Percentiles rank a stretch among this genome's conserved stretches.
phyloP scores from a whole-genome alignment of 2,329 filamentous ascomycete genomes.

The Thelonectria discophora region DNA sequence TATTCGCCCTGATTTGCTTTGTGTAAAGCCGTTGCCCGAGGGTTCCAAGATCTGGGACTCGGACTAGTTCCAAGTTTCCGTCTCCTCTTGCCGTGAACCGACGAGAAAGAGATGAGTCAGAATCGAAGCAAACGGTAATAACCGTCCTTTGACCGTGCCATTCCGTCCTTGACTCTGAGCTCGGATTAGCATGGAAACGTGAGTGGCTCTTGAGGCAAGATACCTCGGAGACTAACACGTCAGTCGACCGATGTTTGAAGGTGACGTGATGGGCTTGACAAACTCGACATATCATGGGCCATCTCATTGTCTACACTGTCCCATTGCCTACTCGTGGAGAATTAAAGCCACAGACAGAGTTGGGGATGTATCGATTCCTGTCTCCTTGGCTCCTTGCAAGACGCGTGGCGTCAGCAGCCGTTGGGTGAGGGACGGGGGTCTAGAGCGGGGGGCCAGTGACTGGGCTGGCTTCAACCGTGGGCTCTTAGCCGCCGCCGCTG shows the following conservation, averaged over 20 bases:
- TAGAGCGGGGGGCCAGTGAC: slow-evolving; percentile 29
- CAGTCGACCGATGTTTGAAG: slow-evolving; percentile 3
- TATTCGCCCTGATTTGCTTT: slow-evolving; percentile 30
- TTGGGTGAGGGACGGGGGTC: slow-evolving; percentile 36
- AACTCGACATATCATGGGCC: slow-evolving; percentile 16
- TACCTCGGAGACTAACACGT: slow-evolving; percentile 5
- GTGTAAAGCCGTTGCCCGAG: slow-evolving; percentile 22
- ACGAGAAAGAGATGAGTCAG: slow-evolving; percentile 14
- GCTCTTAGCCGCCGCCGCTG: slow-evolving; percentile 28
- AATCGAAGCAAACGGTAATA: not conserved
- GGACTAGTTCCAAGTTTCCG: slow-evolving; percentile 13
- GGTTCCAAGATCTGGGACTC: slow-evolving; percentile 32
- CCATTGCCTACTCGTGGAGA: slow-evolving; percentile 39
- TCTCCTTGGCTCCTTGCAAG: slow-evolving; percentile 39
- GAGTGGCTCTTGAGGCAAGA: not conserved
- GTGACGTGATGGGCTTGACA: slow-evolving; percentile 31
- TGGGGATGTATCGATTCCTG: slow-evolving; percentile 31
- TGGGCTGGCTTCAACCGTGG: slow-evolving; percentile 28
- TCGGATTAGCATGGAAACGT: not conserved
- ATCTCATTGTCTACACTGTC: slow-evolving; percentile 18
- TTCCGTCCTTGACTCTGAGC: not conserved
- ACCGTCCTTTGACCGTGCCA: not conserved
- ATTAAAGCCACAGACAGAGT: slow-evolving; percentile 28
- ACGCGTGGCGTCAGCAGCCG: slow-evolving; percentile 43
- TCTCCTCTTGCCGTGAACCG: slow-evolving; percentile 17